phyloP scores from a whole-genome alignment of 495 filamentous ascomycete genomes.

The Aspergillus conjunctus region DNA sequence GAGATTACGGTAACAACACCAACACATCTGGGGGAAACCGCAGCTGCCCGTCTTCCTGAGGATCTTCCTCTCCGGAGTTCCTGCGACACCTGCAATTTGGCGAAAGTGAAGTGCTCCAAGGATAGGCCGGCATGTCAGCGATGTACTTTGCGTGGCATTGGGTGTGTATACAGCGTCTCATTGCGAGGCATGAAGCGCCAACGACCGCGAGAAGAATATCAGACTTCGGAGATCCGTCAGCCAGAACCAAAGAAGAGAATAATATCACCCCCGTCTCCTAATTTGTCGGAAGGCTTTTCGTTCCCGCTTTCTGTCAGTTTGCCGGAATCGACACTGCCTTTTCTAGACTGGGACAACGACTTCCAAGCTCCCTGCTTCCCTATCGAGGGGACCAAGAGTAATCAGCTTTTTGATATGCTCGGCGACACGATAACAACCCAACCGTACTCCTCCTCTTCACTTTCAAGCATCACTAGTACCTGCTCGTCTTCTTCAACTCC shows the following conservation, averaged over 20 bases:
- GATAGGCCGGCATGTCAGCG: slow-evolving; percentile 15
- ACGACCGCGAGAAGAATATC: slow-evolving; percentile 2
- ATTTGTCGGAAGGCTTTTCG: not conserved
- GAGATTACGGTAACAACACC: not conserved
- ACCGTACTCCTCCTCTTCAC: slow-evolving; percentile 1
- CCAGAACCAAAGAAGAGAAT: slow-evolving; percentile 10
- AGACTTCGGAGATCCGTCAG: not conserved
- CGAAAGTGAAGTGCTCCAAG: slow-evolving; percentile 16
- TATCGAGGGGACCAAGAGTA: not conserved
- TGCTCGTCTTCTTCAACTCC: not conserved
- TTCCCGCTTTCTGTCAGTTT: not conserved
- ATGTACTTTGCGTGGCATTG: slow-evolving; percentile 3
- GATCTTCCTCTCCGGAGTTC: slow-evolving; percentile 17
- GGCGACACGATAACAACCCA: not conserved
- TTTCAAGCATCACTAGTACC: not conserved
- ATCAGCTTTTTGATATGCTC: slow-evolving; percentile 5
- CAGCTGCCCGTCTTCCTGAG: not conserved
- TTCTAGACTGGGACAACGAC: slow-evolving; percentile 4
- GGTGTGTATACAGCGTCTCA: slow-evolving; percentile 14
- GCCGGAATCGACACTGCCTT: not conserved
- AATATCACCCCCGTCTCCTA: not conserved
- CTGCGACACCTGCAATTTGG: slow-evolving; percentile 14
- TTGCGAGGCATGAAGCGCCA: slow-evolving; percentile 14
- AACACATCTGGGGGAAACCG: not conserved
- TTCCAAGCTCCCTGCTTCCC: not conserved